Conservation (phyloP, 108 stramenopile genomes). For the Aureococcus anophagefferens region DNA sequence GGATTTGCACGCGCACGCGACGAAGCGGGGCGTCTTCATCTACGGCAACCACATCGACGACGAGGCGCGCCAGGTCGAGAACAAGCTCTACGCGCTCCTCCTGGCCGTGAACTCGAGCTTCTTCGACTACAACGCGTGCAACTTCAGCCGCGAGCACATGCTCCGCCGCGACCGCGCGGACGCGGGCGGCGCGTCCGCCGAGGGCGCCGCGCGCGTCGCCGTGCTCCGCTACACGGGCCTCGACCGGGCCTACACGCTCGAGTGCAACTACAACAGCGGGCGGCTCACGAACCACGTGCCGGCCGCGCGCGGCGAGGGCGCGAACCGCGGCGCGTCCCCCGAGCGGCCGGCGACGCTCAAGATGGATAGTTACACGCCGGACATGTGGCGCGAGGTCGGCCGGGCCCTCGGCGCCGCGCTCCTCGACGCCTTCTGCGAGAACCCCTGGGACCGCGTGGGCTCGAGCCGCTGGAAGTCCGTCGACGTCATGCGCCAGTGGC, state of each 20-base stretch:
- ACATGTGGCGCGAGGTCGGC: constrained; percentile 31
- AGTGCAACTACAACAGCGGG: constrained; percentile 58
- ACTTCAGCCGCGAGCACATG: constrained; percentile 49
- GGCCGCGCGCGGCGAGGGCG: neutral
- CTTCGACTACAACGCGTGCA: constrained; percentile 45
- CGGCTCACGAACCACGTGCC: constrained; percentile 12
- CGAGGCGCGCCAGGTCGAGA: constrained; percentile 38
- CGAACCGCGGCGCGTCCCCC: neutral
- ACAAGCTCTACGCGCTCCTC: constrained; percentile 37
- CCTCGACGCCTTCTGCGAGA: constrained; percentile 23
- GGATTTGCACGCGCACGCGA: constrained; percentile 55
- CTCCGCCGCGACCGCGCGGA: constrained; percentile 38
- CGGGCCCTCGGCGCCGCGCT: constrained; percentile 24
- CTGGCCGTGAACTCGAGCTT: constrained; percentile 39
- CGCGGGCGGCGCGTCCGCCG: constrained; percentile 32
- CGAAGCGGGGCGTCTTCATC: constrained; percentile 55
- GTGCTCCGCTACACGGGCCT: constrained; percentile 30
- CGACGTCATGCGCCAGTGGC: too few relatives aligned
- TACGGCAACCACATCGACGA: constrained; percentile 46
- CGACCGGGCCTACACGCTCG: constrained; percentile 48
- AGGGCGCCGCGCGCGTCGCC: constrained; percentile 46
- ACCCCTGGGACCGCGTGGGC: constrained; percentile 20
- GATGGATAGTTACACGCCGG: constrained; percentile 7
- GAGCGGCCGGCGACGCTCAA: neutral
- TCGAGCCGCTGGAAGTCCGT: neutral